Evolutionary conservation across 2,329 filamentous ascomycete genomes (phyloP), one percentile per base, ranked within the genome.

Genomic region (Colletotrichum magnum): DNA sequence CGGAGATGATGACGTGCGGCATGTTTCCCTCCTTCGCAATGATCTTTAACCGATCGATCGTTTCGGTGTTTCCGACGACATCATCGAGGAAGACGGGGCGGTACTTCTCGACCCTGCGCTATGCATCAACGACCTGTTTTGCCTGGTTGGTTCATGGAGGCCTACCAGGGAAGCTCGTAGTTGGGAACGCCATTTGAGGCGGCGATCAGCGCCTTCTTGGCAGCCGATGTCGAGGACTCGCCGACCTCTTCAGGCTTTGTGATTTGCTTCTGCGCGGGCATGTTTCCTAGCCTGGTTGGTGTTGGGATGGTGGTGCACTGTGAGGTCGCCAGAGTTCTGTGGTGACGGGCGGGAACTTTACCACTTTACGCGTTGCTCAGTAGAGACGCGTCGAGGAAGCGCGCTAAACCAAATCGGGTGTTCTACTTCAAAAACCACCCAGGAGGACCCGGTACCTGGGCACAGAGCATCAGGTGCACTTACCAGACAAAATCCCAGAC

Each of bases 1-100:
- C 96, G n/a, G 94, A 97, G 77, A 99, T 98, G 82, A 99, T 98
- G 77, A 99, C 90, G 82, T 99, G 96, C 2, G 96, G 96, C 95
- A 99, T 98, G 83, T 99, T 99, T 75, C 96, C 96, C 83, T 98
- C 96, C 81, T 95, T 96, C 54, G 96, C 95, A 75, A 99, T 98
- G 77, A 99, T 98, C 79, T 98, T 98, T 75, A 99, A 86, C 64
- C 96, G 93, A 81, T 98, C 95, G 75, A 99, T 94, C 1, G 96
- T 99, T 80, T 99, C 96, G 21, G 94, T 97, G 81, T 99, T 99
- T 77, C 96, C 96, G 63, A 99, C 96, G 61, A 99, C 92, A 83
- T 99, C 95, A 82, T 98, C 94, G 36, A 99, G 90, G 81, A 97
- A 97, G 61, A 97, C 88, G 1, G 96, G 96, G 47, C 96, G 89